These are phyloP conservation scores for Venturia nashicola DNA, from an alignment of 2,329 filamentous ascomycete species.

Conservation along the genomic window DNA sequence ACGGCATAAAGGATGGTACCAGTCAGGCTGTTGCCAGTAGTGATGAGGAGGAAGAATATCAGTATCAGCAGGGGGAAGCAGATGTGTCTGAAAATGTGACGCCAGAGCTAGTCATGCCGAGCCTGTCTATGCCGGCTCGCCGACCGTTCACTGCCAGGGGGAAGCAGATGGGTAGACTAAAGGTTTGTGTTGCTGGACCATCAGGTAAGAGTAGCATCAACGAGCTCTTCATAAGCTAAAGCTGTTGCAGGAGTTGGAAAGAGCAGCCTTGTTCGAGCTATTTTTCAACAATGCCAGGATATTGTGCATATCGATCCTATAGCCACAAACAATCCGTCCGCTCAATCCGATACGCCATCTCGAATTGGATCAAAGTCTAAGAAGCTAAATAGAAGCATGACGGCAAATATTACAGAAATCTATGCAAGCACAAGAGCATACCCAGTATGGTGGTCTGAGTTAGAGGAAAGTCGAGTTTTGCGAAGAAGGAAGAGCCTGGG, in stretches of 20 bases:
- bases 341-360: constrained; percentile 12
- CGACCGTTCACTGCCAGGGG: constrained; percentile 83
- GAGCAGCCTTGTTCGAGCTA: constrained; percentile 76
- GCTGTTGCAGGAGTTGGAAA: constrained; percentile 60
- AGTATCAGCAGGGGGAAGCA: constrained; percentile 25
- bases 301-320: constrained; percentile 84
- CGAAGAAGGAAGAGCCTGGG: constrained; percentile 56
- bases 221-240: constrained; percentile 1
- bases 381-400: constrained; percentile 1
- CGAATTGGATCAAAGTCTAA: constrained; percentile 9
- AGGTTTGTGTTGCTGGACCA: constrained; percentile 75
- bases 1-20: constrained; percentile 37
- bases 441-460: constrained; percentile 78
- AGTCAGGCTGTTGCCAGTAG: constrained; percentile 40
- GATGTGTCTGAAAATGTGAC: constrained; percentile 23
- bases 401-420: constrained; percentile 24
- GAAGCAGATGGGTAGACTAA: constrained; percentile 71
- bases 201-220: constrained; percentile 40
- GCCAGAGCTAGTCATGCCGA: constrained; percentile 95
- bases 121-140: constrained; percentile 77
- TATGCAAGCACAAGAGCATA: constrained; percentile 47
- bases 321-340: constrained; percentile 15
- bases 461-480: constrained; percentile 52
- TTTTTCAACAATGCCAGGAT: constrained; percentile 76
- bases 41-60: constrained; percentile 41